phyloP scores from a whole-genome alignment of 768 basidiomycete genomes.

The Boletus speciosus region DNA sequence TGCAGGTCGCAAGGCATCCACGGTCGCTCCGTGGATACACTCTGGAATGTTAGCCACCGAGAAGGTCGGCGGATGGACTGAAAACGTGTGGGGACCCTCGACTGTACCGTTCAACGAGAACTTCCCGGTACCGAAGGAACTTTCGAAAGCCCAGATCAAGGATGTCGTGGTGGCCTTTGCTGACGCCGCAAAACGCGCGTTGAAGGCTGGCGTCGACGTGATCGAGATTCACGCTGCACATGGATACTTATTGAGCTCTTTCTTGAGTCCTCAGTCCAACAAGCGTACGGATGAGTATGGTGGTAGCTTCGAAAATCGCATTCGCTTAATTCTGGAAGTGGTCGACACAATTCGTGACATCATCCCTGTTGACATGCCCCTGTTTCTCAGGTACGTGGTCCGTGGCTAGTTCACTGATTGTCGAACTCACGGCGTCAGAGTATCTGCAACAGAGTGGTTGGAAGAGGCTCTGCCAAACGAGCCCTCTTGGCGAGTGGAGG shows the following conservation, averaged over 20 bases:
- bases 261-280: conserved; percentile 59
- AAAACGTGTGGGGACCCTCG: conserved; percentile 57
- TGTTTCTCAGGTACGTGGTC: conserved; percentile 61
- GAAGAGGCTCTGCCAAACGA: conserved; percentile 55
- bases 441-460: conserved; percentile 76
- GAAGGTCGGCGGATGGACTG: conserved; percentile 48
- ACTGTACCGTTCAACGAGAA: conserved; percentile 40
- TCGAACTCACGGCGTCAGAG: conserved; percentile 21
- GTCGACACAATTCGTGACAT: conserved; percentile 59
- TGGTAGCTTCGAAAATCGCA: conserved; percentile 68
- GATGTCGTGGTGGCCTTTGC: conserved; percentile 53
- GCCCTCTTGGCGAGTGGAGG: conserved; percentile 64
- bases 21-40: conserved; percentile 57
- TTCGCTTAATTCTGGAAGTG: conserved; percentile 57
- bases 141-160: conserved; percentile 56
- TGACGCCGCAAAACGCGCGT: conserved; percentile 47
- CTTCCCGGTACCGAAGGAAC: conserved; percentile 52
- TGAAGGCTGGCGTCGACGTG: conserved; percentile 59
- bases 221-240: conserved; percentile 63
- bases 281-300: conserved; percentile 67
- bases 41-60: conserved; percentile 33
- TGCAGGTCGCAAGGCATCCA: conserved; percentile 73
- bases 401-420: not conserved
- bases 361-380: conserved; percentile 59
- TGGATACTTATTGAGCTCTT: conserved; percentile 55